Conservation (phyloP, 116 monocot species). For the Dioscorea cayenensis region DNA sequence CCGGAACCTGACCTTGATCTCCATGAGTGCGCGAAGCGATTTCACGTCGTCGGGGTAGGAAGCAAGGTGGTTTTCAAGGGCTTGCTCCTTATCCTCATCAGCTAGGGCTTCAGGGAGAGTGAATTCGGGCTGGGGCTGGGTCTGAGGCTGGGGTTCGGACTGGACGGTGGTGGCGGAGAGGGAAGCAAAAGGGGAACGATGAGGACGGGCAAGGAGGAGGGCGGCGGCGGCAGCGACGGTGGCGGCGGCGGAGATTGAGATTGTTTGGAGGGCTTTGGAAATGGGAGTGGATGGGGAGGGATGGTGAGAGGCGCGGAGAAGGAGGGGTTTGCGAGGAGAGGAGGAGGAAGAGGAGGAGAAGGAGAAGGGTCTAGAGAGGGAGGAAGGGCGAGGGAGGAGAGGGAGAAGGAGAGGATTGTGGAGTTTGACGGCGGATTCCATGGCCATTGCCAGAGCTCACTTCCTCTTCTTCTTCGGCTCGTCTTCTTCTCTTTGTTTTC, state of each 20-base stretch:
- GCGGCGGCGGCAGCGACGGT: constrained; percentile 28
- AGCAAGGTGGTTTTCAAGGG: constrained; percentile 11
- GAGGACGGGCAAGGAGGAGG: constrained; percentile 5
- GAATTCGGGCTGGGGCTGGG: not conserved
- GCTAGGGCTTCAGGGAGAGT: not conserved
- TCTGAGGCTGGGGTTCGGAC: constrained; percentile 3
- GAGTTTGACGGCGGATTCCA: not conserved
- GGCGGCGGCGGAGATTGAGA: constrained; percentile 18
- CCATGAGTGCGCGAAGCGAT: constrained; percentile 22
- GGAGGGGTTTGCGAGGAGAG: not conserved
- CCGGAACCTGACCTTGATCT: constrained; percentile 18
- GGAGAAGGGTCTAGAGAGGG: constrained; percentile 4
- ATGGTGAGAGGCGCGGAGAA: not conserved
- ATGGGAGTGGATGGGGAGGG: constrained; percentile 4
- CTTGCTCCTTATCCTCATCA: constrained; percentile 8
- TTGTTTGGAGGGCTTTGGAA: not conserved
- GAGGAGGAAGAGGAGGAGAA: not conserved
- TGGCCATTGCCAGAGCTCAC: not conserved
- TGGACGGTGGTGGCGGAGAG: not conserved
- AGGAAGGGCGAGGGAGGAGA: not conserved
- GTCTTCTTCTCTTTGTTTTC: too few relatives aligned
- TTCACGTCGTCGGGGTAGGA: constrained; percentile 17
- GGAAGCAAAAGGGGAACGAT: constrained; percentile 3
- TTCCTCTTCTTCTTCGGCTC: not conserved
- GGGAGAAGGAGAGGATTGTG: not conserved